Base-by-base conservation (phyloP, 352 stramenopile species). In the Phytophthora tubulina region DNA sequence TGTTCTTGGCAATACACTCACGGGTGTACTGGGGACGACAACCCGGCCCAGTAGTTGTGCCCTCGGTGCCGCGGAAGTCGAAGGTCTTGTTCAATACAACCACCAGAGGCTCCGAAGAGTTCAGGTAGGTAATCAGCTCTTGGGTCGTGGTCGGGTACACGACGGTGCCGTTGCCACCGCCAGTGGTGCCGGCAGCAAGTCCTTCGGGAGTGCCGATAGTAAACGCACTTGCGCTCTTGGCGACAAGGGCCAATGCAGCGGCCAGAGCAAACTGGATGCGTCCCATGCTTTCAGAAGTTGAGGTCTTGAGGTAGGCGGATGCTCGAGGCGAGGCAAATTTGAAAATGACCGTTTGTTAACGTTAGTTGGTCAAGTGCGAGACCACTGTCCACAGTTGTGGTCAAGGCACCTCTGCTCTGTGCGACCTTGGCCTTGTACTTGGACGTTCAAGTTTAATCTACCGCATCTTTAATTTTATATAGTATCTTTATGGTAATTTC, bases 51-150 rank as follows among this genome's bases (percentile, higher is more conserved):
- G 77, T 82, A 15, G 70, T 80, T 21, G 52, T 73, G 15, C 73
- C 73, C 38, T 83, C 78, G 0, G 75, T 77, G 31, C 67, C 73
- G 11, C 60, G 66, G 59, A 82, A 84, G 67, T 81, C 71, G 36
- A 84, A 80, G 0, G 53, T 64, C 55, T 81, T 67, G 64, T 72
- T 78, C n/a, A 85, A 57, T 9, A 82, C 54, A 35, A 84, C 72
- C 17, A 82, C 73, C 15, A 71, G 67, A 15, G 75, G 51, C 33
- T 58, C 51, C 10, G 33, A 35, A 8, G 51, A 52, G 30, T 68
- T 71, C 17, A 85, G 65, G 39, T 74, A 79, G 2, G 33, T 3
- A 58, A 76, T 76, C 49, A 85, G 56, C 59, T 85, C 53, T 9
- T 38, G 30, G 57, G 65, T 76, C 15, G 56, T 73, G 13, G 36